phyloP scores from a whole-genome alignment of 177 flowering plant species.

The Vitis hybrid region DNA sequence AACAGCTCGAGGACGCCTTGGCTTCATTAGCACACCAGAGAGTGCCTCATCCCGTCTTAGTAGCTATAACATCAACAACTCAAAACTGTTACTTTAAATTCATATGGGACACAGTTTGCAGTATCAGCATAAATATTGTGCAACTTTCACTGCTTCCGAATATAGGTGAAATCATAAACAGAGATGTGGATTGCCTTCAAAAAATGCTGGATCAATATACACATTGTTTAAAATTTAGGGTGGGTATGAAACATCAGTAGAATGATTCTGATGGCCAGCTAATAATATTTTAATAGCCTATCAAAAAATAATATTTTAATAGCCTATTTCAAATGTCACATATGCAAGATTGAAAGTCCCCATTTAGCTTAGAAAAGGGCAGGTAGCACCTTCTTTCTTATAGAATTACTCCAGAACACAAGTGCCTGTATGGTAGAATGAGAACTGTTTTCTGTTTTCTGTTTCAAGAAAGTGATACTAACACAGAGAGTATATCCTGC shows the following conservation, averaged over 20 bases:
- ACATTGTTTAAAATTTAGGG: background rate
- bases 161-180: background rate
- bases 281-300: too few relatives aligned
- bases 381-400: too few relatives aligned
- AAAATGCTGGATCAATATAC: background rate
- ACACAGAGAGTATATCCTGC: too few relatives aligned
- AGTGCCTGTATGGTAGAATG: too few relatives aligned
- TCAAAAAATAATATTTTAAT: too few relatives aligned
- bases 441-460: too few relatives aligned
- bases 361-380: too few relatives aligned
- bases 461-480: too few relatives aligned
- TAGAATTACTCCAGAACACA: too few relatives aligned
- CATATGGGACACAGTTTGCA: background rate
- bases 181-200: background rate
- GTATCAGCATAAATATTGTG: background rate
- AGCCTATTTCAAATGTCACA: too few relatives aligned
- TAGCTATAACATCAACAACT: conserved; percentile 44
- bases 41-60: conserved; percentile 72
- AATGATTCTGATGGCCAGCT: too few relatives aligned
- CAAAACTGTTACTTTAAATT: background rate
- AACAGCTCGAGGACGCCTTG: conserved; percentile 93
- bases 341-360: too few relatives aligned
- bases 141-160: background rate
- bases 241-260: background rate
- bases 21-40: conserved; percentile 74